Evolutionary conservation across 2,329 filamentous ascomycete genomes (phyloP).

Genomic region (Aspergillus fumigatiaffinis): DNA sequence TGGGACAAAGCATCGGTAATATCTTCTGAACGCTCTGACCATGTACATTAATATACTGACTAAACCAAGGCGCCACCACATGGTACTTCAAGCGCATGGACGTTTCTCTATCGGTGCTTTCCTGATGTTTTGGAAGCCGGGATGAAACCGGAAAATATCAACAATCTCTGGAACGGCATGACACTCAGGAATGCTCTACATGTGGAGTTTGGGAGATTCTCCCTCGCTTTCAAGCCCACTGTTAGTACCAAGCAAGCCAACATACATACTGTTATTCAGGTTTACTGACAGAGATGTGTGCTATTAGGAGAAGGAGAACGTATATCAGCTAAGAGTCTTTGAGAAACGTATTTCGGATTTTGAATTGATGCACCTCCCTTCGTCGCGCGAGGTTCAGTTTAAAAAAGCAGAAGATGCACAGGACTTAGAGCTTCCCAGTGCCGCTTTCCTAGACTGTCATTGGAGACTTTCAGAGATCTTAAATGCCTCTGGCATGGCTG

Average conservation of each 20-base stretch:
- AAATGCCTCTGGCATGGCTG: background rate
- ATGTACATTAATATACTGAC: background rate
- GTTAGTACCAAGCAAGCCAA: background rate
- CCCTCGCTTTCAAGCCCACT: background rate
- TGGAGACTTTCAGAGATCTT: background rate
- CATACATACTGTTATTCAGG: background rate
- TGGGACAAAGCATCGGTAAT: conserved; percentile 2
- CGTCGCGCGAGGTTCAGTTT: background rate
- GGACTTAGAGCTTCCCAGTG: background rate
- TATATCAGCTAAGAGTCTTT: background rate
- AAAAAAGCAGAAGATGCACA: background rate
- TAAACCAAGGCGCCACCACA: background rate
- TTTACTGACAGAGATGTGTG: background rate
- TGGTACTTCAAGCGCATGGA: background rate
- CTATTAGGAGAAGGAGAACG: background rate
- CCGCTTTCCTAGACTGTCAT: background rate
- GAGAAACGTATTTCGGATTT: too few relatives aligned
- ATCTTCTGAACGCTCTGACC: background rate
- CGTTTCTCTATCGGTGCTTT: conserved; percentile 2
- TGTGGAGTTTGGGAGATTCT: background rate
- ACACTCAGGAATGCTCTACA: background rate
- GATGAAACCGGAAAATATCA: background rate
- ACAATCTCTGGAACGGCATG: background rate
- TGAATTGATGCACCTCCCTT: too few relatives aligned
- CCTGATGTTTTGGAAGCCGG: background rate